Evolutionary conservation across 345 rosid genomes (phyloP), one percentile per base, ranked within the genome.

Genomic region (Melastoma malabathricum): DNA sequence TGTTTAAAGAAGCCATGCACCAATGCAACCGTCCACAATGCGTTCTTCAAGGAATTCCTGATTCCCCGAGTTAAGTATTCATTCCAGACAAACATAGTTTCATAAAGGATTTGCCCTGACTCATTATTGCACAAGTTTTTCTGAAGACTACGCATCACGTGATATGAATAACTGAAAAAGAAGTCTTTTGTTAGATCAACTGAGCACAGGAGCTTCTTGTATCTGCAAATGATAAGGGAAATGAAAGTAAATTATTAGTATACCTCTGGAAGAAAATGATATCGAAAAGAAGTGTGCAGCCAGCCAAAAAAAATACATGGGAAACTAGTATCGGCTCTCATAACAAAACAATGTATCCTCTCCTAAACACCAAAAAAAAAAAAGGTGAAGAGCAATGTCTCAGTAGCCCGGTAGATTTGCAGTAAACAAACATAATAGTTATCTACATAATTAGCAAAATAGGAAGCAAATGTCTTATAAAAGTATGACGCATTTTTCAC

Each of bases 181-280:
- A 84, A 92, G 82, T 92, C 95, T 82, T 79, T 87, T 16, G 96
- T 74, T 58, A 92, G 95, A 76, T 92, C 95, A 56, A 92, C 93
- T 34, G 78, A 59, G 72, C 93, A 64, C 22, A 92, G 88, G 56
- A 92, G 96, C 81, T 84, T 87, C 89, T 87, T 92, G 88, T 87
- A 92, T 79, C 98, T 92, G 74, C 49, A 45, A 45, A 63, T 62
- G 55, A 61, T 67, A 55, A 64, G 50, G 60, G 63, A 64, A 70
- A 56, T 54, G 19, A 49, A 68, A 47, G 38, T 48, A 57, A 55
- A 56, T 48, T 19, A 20, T 31, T 51, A 31, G 15, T 29, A 34
- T 22, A 31, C 55, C 41, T 34, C 41, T 6, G 9, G 12, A 34
- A 34, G 41, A 34, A 34, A 51, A 34, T 29, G 16, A 48, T 18